Evolutionary conservation across 2,329 filamentous ascomycete genomes (phyloP).

Genomic region (Pseudogymnoascus sp.): DNA sequence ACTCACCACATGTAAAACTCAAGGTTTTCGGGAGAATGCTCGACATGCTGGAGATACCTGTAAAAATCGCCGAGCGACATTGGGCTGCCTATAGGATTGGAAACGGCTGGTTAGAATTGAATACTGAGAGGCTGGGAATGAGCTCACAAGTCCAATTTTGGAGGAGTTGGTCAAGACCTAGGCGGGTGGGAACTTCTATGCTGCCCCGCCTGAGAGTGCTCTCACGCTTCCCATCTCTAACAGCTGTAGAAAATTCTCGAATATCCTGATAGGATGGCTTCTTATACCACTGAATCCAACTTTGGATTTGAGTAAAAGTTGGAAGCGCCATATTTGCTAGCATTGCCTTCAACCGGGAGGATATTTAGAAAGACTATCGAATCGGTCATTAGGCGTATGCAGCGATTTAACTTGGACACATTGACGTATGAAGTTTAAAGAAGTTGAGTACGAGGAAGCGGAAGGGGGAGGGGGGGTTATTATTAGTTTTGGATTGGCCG

Average conservation of each 20-base stretch:
- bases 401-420: not conserved
- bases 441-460: not conserved
- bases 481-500: not conserved
- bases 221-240: constrained; percentile 30
- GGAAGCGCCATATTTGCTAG: not conserved
- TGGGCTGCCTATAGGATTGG: constrained; percentile 31
- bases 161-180: constrained; percentile 38
- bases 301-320: not conserved
- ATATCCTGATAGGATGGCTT: constrained; percentile 42
- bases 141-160: constrained; percentile 39
- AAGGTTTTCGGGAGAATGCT: constrained; percentile 41
- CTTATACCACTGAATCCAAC: constrained; percentile 40
- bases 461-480: constrained; percentile 14
- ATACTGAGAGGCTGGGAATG: not conserved
- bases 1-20: constrained; percentile 42
- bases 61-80: constrained; percentile 44
- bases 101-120: not conserved
- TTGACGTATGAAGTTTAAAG: not conserved
- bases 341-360: not conserved
- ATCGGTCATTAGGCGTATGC: not conserved
- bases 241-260: constrained; percentile 34
- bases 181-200: constrained; percentile 31
- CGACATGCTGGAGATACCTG: constrained; percentile 43
- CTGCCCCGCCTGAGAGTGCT: constrained; percentile 31
- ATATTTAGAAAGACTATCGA: not conserved